Evolutionary conservation across 225 moss, liverwort and hornwort genomes (phyloP), one percentile per base, ranked within the genome.

Genomic region (Marchantia paleacea): DNA sequence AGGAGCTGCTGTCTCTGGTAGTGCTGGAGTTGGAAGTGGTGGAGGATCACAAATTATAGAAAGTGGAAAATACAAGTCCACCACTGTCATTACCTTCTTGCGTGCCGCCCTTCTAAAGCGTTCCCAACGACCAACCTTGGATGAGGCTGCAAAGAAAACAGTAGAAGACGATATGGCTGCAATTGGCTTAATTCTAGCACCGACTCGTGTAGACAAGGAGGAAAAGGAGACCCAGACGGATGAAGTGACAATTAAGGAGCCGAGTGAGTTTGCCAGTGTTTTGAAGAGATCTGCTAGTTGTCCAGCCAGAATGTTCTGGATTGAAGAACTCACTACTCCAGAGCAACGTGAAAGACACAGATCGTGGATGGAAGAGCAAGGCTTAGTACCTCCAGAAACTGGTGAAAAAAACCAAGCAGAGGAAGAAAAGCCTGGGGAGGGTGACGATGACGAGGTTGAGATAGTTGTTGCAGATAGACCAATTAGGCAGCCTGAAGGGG

Each of bases 51-150:
- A 75, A 55, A 72, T 30, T 67, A 52, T 39, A 83, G 24, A 24
- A 63, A 24, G 26, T 64, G 75, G 24, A 22, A 66, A 39, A 26
- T 67, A 49, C 47, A 87, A 80, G 67, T 60, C 85, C 25, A 78
- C 51, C 69, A 88, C 88, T 54, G 88, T 88, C 2, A 88, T 88
- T 25, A 76, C 81, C 26, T 88, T 88, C 30, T 55, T 88, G 47
- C 81, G 88, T 13, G 88, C 88, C 67, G 88, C 88, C 47, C 85
- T 88, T 49, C 39, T 88, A 29, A 85, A 85, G 72, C 80, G 88
- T 28, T 54, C 85, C 55, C 84, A 75, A 29, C 82, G 87, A 75
- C 87, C 80, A n/a, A 77, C 55, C 47, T 66, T 87, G 10, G 82
- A 82, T 15, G 87, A 85, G 69, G 87, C 82, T 25, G 82, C 84